These are phyloP conservation scores for Coniosporium tulheliwenetii DNA, from an alignment of 2,329 filamentous ascomycete genomes.

Conservation along the genomic window DNA sequence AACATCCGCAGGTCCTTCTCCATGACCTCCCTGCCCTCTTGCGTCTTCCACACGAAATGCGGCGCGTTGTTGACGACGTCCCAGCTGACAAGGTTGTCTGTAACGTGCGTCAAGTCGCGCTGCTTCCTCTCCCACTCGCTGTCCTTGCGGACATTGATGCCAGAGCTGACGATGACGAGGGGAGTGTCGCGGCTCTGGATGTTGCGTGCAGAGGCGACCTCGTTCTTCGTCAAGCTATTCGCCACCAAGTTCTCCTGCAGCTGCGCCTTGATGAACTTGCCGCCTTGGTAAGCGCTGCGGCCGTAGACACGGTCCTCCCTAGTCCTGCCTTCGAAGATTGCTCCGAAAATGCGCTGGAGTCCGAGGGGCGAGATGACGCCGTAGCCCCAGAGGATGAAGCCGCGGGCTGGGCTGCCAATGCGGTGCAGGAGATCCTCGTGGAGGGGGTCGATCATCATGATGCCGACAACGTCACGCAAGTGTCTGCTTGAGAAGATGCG, in stretches of 20 bases:
- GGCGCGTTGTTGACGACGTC: constrained; percentile 74
- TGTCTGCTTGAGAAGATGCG: constrained; percentile 84
- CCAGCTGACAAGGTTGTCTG: constrained; percentile 65
- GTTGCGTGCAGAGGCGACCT: constrained; percentile 60
- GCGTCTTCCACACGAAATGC: constrained; percentile 70
- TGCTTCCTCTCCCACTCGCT: constrained; percentile 71
- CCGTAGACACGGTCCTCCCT: constrained; percentile 79
- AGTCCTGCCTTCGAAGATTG: constrained; percentile 65
- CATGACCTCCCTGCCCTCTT: constrained; percentile 56
- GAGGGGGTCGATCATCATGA: constrained; percentile 74
- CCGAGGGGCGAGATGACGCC: constrained; percentile 80
- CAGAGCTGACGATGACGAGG: constrained; percentile 70
- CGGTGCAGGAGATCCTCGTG: constrained; percentile 72
- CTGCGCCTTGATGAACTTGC: constrained; percentile 77
- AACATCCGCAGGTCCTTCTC: constrained; percentile 65
- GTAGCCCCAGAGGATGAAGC: constrained; percentile 74
- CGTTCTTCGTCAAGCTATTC: constrained; percentile 66
- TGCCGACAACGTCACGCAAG: constrained; percentile 53
- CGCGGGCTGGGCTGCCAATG: constrained; percentile 50
- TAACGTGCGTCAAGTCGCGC: constrained; percentile 66
- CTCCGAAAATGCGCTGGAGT: constrained; percentile 62
- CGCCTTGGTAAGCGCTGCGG: constrained; percentile 58
- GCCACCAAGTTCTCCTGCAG: constrained; percentile 88
- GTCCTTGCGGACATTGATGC: constrained; percentile 49
- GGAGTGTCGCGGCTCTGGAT: constrained; percentile 67